A percentile compares a stretch with the other conserved stretches of the same genome.
Conservation (phyloP, 371 early-diverging fungal genomes). For the Rhizomucor pusillus region DNA sequence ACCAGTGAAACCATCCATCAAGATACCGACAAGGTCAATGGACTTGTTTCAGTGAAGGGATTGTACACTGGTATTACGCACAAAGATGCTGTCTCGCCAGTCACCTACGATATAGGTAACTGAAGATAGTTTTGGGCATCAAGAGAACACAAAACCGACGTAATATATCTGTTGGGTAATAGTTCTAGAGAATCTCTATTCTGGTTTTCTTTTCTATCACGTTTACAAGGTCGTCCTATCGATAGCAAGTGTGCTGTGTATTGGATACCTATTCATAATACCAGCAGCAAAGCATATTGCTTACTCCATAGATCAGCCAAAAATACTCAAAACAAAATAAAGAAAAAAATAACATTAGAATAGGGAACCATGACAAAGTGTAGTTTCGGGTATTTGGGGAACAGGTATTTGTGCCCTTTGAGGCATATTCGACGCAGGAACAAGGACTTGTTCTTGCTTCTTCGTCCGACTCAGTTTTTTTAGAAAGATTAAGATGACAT, state of each 20-base stretch:
- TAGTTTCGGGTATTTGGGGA: no score
- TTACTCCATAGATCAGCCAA: neutral
- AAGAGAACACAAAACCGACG: neutral
- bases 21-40: slow-evolving; percentile 2
- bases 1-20: neutral
- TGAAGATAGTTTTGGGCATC: neutral
- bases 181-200: slow-evolving; percentile 29
- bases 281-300: slow-evolving; percentile 10
- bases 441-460: no score
- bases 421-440: no score
- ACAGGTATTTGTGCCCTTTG: no score
- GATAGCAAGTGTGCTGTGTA: slow-evolving; percentile 7
- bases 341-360: neutral
- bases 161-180: neutral
- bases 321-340: neutral
- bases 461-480: no score
- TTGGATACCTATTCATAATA: slow-evolving; percentile 20
- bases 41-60: slow-evolving; percentile 16
- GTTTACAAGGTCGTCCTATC: slow-evolving; percentile 27
- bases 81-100: slow-evolving; percentile 10
- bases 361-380: no score
- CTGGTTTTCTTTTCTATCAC: slow-evolving; percentile 32
- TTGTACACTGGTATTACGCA: slow-evolving; percentile 36
- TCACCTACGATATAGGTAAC: slow-evolving; percentile 35
- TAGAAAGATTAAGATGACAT: no score